Conservation (phyloP, 2,329 filamentous ascomycete species). For the Penicillium sp. region DNA sequence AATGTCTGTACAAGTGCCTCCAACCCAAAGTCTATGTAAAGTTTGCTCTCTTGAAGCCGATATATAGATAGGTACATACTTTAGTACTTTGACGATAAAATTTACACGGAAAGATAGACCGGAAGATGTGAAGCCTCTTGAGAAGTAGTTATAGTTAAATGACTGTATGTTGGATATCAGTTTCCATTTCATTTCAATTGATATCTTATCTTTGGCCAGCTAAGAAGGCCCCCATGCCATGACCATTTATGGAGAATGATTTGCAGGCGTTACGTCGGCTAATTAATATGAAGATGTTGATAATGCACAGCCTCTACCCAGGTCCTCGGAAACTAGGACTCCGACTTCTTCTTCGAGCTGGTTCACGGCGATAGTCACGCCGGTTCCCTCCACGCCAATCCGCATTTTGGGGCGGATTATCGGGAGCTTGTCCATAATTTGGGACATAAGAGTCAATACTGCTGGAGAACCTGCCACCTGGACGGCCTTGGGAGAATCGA, state of each 20-base stretch:
- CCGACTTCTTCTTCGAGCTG: constrained; percentile 34
- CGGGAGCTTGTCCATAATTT: constrained; percentile 31
- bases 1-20: not conserved
- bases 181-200: not conserved
- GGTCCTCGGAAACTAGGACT: constrained; percentile 33
- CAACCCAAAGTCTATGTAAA: not conserved
- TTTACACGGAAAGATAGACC: no score
- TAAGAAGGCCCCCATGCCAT: not conserved
- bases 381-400: constrained; percentile 27
- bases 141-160: no score
- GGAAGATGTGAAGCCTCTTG: not conserved
- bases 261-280: not conserved
- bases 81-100: no score
- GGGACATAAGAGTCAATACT: constrained; percentile 41
- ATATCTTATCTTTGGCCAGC: not conserved
- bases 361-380: constrained; percentile 32
- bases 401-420: constrained; percentile 22
- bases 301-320: constrained; percentile 14
- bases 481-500: constrained; percentile 25
- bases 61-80: no score
- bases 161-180: not conserved
- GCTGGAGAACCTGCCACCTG: constrained; percentile 24
- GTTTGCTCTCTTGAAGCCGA: no score
- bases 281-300: not conserved
- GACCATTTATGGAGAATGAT: not conserved